Percentiles rank a stretch among this genome's conserved stretches.
These are phyloP conservation scores for Sophora flavescens DNA, from an alignment of 306 rosid species.

Conservation along the genomic window DNA sequence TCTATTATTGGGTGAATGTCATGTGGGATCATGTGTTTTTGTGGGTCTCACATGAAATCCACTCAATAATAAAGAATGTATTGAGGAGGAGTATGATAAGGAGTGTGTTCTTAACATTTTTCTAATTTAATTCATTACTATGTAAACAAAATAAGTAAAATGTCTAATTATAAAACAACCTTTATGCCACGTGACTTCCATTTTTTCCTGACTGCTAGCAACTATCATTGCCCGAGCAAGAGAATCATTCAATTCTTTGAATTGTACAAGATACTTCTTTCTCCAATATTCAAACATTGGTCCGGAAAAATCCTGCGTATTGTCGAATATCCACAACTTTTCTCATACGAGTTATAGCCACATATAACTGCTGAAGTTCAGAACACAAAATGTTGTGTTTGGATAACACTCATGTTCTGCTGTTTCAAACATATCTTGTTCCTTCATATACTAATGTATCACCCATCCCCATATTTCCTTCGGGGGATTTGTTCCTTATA, in stretches of 20 bases:
- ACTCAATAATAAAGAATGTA: too few relatives aligned
- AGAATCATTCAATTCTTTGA: slow-evolving; percentile 66
- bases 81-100: too few relatives aligned
- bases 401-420: slow-evolving; percentile 42
- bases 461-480: slow-evolving; percentile 81
- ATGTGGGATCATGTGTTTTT: too few relatives aligned
- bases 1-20: too few relatives aligned
- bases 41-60: too few relatives aligned
- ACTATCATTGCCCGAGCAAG: slow-evolving; percentile 81
- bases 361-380: slow-evolving; percentile 76
- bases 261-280: slow-evolving; percentile 68
- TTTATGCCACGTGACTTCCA: too few relatives aligned
- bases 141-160: too few relatives aligned
- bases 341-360: slow-evolving; percentile 86
- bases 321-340: slow-evolving; percentile 79
- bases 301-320: slow-evolving; percentile 42
- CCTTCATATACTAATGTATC: slow-evolving; percentile 68
- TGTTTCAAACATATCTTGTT: slow-evolving; percentile 61
- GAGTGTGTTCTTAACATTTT: too few relatives aligned
- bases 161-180: too few relatives aligned
- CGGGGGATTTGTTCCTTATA: too few relatives aligned
- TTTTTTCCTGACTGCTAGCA: slow-evolving; percentile 76
- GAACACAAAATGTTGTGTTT: slow-evolving; percentile 77
- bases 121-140: too few relatives aligned
- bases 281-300: slow-evolving; percentile 82